Evolutionary conservation across 148 eudicot species (phyloP).

Genomic region (Spergularia bocconei): DNA sequence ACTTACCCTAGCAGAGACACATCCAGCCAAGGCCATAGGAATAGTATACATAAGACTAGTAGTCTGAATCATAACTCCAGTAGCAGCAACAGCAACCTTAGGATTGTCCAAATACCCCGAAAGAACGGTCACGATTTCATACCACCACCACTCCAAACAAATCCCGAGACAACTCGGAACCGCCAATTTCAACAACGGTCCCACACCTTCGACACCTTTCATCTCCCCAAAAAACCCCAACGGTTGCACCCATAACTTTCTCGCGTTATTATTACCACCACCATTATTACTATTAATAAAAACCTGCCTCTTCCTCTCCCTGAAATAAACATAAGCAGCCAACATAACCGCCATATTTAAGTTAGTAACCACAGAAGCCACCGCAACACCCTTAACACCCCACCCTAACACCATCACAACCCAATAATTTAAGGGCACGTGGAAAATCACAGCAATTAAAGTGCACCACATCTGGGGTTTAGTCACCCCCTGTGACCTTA

Average conservation of each 20-base stretch:
- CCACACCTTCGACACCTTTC: constrained; percentile 37
- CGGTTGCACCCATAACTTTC: constrained; percentile 30
- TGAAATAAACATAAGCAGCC: constrained; percentile 58
- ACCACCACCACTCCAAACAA: constrained; percentile 99
- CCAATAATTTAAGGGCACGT: constrained; percentile 68
- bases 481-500: constrained; percentile 85
- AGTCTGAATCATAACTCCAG: constrained; percentile 83
- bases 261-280: not conserved
- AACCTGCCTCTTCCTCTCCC: constrained; percentile 34
- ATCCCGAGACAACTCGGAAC: constrained; percentile 82
- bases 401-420: constrained; percentile 43
- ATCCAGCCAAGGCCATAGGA: constrained; percentile 92
- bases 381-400: constrained; percentile 82
- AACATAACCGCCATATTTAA: constrained; percentile 69
- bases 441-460: constrained; percentile 62
- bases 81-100: constrained; percentile 72
- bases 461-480: constrained; percentile 89
- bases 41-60: constrained; percentile 89
- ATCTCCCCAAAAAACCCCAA: constrained; percentile 28
- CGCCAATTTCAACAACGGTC: constrained; percentile 53
- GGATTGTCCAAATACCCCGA: constrained; percentile 78
- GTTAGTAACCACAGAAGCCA: constrained; percentile 72
- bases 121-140: constrained; percentile 82
- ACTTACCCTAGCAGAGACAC: constrained; percentile 87
- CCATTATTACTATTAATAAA: too few species aligned